Evolutionary conservation across 805 yeast species (phyloP), one percentile per base, ranked within the genome.

Genomic region (Schwanniomyces occidentalis): DNA sequence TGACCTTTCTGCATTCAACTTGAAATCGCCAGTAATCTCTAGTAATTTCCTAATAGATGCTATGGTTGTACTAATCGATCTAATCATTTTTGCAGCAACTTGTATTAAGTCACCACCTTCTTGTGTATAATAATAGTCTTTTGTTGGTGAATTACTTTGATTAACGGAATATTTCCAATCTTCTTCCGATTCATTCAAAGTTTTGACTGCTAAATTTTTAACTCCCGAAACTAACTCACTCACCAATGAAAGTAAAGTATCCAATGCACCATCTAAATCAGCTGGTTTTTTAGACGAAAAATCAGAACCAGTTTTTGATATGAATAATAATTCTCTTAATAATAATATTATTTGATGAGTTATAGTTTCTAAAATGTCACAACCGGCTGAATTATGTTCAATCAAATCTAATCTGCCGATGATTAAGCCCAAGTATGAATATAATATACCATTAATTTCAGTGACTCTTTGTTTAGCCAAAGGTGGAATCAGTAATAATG

Each of bases 321-420:
- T 77, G 49, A 75, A 78, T 15, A 80, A 61, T 21, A 82, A 54
- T 49, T 85, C 95, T 49, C 83, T 64, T 28, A 82, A 58, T 13
- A 85, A 54, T 19, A 83, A 54, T 33, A 82, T 81, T 27, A 85
- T 70, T 46, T 85, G 93, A 46, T 82, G 85, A 2, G 80, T 75
- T 10, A 85, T 62, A 12, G 73, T 68, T 47, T 85, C 90, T 35
- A 85, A 55, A 5, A 79, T 56, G 43, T 81, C 82, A 50, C 88
- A 80, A 2, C 91, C 91, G 12, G 67, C 66, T 4, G 79, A 71
- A 51, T 84, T 85, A 46, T 80, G 83, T 51, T 85, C 93, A 22
- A 85, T 77, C 56, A 85, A 67, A 54, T 85, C 93, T 44, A 85
- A 59, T 47, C 95, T 63, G n/a, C 95, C 95, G 10, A 83, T 68